Conservation (phyloP, 169 alveolate genomes). For the Perkinsus chesapeaki region DNA sequence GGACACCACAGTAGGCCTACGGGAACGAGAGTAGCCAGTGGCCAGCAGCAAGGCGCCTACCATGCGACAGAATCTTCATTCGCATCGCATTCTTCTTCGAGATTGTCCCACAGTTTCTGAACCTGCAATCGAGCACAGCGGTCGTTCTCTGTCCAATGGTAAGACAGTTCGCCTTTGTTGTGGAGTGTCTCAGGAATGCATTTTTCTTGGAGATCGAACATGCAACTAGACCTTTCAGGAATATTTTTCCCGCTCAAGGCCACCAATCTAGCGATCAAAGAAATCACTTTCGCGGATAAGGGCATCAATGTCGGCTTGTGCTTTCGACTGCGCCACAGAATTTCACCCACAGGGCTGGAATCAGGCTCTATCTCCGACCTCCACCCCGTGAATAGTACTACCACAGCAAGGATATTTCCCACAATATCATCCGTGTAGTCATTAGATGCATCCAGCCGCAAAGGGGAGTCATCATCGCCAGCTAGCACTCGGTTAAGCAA, state of each 20-base stretch:
- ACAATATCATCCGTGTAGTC: neutral
- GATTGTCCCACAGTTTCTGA: neutral
- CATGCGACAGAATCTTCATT: neutral
- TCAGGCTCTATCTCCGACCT: too few relatives aligned
- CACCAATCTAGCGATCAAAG: neutral
- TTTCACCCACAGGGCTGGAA: too few relatives aligned
- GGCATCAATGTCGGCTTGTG: too few relatives aligned
- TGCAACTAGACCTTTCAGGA: too few relatives aligned
- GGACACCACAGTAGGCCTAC: neutral
- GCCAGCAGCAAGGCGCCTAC: neutral
- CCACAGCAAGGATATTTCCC: neutral
- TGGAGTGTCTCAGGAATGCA: too few relatives aligned
- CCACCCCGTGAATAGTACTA: neutral
- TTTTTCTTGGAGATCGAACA: too few relatives aligned
- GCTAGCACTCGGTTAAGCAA: neutral
- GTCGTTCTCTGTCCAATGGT: too few relatives aligned
- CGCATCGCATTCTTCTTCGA: neutral
- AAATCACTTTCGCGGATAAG: neutral
- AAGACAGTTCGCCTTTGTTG: too few relatives aligned
- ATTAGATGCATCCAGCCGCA: neutral
- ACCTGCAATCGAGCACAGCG: too few relatives aligned
- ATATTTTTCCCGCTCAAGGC: too few relatives aligned
- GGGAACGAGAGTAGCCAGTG: neutral
- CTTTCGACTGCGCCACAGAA: too few relatives aligned
- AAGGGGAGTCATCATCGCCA: neutral